These are phyloP conservation scores for Lactarius quietus DNA, from an alignment of 768 basidiomycete species.

Conservation along the genomic window DNA sequence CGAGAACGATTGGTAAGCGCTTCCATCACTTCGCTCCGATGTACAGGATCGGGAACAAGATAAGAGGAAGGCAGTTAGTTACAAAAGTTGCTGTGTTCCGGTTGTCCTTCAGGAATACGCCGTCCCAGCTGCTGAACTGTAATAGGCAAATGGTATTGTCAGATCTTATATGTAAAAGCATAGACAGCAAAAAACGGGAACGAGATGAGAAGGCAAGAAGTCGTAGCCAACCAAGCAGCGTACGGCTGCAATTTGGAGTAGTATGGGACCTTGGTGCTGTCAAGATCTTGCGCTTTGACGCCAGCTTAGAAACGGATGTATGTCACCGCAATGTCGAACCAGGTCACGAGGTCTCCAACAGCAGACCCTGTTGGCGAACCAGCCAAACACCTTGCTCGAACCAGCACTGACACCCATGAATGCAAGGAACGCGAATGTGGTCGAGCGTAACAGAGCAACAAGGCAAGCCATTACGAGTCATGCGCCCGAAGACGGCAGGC, in stretches of 20 bases:
- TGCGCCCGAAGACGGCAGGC: constrained; percentile 70
- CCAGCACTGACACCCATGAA: constrained; percentile 75
- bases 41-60: constrained; percentile 73
- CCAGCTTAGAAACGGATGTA: constrained; percentile 77
- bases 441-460: constrained; percentile 65
- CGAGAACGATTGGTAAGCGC: constrained; percentile 42
- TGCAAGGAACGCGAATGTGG: constrained; percentile 62
- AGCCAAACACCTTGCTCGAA: constrained; percentile 70
- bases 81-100: constrained; percentile 67
- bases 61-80: constrained; percentile 71
- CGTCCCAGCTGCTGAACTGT: constrained; percentile 46
- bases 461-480: constrained; percentile 72
- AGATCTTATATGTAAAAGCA: not conserved
- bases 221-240: constrained; percentile 54
- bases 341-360: constrained; percentile 44
- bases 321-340: constrained; percentile 46
- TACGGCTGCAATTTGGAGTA: constrained; percentile 62
- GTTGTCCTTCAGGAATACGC: constrained; percentile 48
- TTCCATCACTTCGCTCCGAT: constrained; percentile 52
- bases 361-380: constrained; percentile 66
- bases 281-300: constrained; percentile 71
- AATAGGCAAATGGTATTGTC: constrained; percentile 35
- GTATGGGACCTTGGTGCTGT: constrained; percentile 70
- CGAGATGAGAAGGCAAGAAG: constrained; percentile 46
- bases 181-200: constrained; percentile 41